These are phyloP conservation scores for Scenedesmus sp. DNA, from an alignment of 163 green algal species.

Conservation along the genomic window DNA sequence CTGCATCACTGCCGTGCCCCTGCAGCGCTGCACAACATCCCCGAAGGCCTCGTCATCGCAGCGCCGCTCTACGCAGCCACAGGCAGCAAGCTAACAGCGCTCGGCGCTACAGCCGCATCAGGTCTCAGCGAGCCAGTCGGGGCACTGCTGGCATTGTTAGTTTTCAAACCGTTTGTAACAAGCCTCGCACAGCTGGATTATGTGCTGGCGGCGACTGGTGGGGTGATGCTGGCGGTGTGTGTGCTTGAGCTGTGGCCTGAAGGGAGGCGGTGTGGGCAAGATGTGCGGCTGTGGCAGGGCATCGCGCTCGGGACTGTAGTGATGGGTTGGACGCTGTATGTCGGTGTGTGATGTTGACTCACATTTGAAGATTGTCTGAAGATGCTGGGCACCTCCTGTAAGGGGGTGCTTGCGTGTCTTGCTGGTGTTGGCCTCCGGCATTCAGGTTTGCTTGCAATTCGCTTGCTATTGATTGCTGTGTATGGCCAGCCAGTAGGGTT, in stretches of 20 bases:
- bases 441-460: too few relatives aligned
- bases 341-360: too few relatives aligned
- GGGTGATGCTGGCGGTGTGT: conserved; percentile 92
- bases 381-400: too few relatives aligned
- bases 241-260: conserved; percentile 92
- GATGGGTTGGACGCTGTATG: conserved; percentile 86
- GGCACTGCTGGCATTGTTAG: conserved; percentile 79
- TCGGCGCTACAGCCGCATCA: conserved; percentile 80
- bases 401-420: too few relatives aligned
- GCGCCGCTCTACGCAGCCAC: conserved; percentile 91
- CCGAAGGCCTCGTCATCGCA: conserved; percentile 89
- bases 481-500: too few relatives aligned
- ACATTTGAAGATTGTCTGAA: too few relatives aligned
- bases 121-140: conserved; percentile 89
- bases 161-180: conserved; percentile 79
- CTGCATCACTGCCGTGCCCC: neutral
- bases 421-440: too few relatives aligned
- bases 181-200: conserved; percentile 77
- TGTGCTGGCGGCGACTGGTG: conserved; percentile 85
- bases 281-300: conserved; percentile 73
- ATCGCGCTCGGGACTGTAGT: conserved; percentile 70
- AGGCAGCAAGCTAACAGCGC: conserved; percentile 75
- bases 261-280: conserved; percentile 77
- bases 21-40: conserved; percentile 86
- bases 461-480: too few relatives aligned